Evolutionary conservation across 2,329 filamentous ascomycete genomes (phyloP), one percentile per base, ranked within the genome.

Genomic region (Phaeophleospora eucalypticola): DNA sequence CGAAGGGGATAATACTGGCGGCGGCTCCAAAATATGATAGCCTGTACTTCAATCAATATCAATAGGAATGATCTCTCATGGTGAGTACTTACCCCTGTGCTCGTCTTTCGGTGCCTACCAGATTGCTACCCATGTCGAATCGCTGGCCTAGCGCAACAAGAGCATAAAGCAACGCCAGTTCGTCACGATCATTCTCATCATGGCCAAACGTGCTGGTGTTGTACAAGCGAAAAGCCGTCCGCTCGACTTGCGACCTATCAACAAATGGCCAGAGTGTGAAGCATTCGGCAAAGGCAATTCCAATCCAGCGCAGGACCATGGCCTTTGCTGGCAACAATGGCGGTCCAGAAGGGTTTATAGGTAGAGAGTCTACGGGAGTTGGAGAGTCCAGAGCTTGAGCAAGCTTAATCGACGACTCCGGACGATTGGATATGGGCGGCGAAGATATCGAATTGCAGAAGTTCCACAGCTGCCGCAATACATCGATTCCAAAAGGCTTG

Each of bases 241-340:
- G 33, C 17, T 57, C 45, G 17, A 52, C 37, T 10, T 53, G 45
- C 9, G 40, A 24, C 4, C 43, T 21, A 16, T 51, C 47, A n/a
- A 57, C 35, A 16, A 57, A 57, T 4, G 48, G 54, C 49, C 47
- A 55, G 2, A 55, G 38, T 17, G 38, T 33, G 24, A 57, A 51
- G 4, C 45, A 49, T 41, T 55, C 54, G 12, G 35, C 40, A 18
- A 55, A 48, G 14, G 54, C 52, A 4, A 48, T 27, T 3, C 43
- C 44, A 18, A 57, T 39, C 41, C 47, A 43, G 19, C 20, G 41
- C 20, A 53, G 15, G 9, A 49, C 24, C 9, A 36, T 35, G 2
- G 32, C 34, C 21, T 48, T 49, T 6, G 43, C 37, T 10, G 54
- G 52, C 4, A 54, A 40, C 16, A 47, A 18, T 7, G 51, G 48